Conservation (phyloP, 2,329 filamentous ascomycete species). For the Fusarium torulosum region DNA sequence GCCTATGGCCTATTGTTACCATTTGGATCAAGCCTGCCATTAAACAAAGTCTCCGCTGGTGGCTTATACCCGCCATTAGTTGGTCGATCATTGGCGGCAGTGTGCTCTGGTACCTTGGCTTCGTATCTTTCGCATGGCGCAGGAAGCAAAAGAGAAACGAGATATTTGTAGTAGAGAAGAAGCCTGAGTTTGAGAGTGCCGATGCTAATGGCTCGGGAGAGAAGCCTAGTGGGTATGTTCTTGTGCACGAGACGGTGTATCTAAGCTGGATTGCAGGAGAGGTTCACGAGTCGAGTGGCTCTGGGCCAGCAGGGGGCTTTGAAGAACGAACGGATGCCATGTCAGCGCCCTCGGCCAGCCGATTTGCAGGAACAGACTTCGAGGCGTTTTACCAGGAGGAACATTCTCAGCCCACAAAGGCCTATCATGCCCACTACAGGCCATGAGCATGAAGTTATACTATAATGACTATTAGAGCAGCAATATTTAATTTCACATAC, state of each 20-base stretch:
- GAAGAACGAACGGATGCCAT: constrained; percentile 14
- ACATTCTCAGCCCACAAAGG: constrained; percentile 1
- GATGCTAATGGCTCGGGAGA: constrained; percentile 31
- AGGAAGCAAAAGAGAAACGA: constrained; percentile 49
- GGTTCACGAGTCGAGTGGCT: constrained; percentile 36
- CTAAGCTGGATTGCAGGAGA: constrained; percentile 53
- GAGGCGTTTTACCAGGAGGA: constrained; percentile 40
- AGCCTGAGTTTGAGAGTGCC: constrained; percentile 52
- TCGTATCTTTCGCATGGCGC: constrained; percentile 49
- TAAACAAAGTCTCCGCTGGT: constrained; percentile 45
- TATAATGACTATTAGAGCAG: not conserved
- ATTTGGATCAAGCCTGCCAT: constrained; percentile 50
- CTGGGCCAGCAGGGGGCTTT: constrained; percentile 14
- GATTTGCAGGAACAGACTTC: constrained; percentile 46
- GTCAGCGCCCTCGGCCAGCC: constrained; percentile 16
- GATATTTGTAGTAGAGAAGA: constrained; percentile 53
- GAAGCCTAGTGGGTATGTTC: constrained; percentile 48
- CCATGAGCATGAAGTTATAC: not conserved
- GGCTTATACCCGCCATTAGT: constrained; percentile 49
- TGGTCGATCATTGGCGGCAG: constrained; percentile 49
- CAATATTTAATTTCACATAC: too few species aligned
- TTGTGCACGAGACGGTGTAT: constrained; percentile 55
- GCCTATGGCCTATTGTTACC: constrained; percentile 51
- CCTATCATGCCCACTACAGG: constrained; percentile 37
- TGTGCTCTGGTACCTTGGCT: constrained; percentile 53